Conservation (phyloP, 208 protist species). For the Kentomonas sorsogonicus region DNA sequence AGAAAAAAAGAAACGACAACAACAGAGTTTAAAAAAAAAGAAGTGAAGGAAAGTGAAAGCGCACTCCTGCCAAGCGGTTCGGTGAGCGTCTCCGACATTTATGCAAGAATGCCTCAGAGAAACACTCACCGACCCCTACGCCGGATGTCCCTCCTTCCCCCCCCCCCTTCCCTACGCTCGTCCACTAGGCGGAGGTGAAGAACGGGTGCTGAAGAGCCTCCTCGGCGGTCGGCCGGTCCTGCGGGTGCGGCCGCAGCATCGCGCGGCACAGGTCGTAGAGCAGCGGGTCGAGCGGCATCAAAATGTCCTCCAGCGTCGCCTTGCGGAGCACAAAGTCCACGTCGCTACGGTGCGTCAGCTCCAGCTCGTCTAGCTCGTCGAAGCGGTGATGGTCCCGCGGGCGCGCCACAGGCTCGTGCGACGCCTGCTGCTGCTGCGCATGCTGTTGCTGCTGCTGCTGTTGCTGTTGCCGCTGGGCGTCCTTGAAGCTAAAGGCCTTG, state of each 20-base stretch:
- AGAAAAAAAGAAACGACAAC: not conserved
- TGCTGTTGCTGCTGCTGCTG: conserved; percentile 11
- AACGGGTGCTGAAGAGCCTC: conserved; percentile 86
- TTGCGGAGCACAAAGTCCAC: conserved; percentile 45
- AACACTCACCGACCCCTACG: not conserved
- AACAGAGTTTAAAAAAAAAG: not conserved
- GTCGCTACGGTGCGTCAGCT: conserved; percentile 29
- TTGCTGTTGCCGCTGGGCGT: conserved; percentile 3
- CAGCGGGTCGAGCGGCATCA: conserved; percentile 40
- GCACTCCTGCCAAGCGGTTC: not conserved
- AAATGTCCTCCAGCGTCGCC: conserved; percentile 52
- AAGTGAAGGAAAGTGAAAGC: conserved; percentile 2
- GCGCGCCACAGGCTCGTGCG: conserved; percentile 5
- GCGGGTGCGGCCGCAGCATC: conserved; percentile 81
- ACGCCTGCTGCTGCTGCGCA: conserved; percentile 17
- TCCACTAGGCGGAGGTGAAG: conserved; percentile 29
- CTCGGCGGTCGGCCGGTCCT: conserved; percentile 35
- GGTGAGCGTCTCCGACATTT: not conserved
- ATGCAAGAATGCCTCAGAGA: not conserved
- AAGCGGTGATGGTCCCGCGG: conserved; percentile 12
- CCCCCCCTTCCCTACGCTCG: conserved; percentile 1
- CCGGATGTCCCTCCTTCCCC: not conserved
- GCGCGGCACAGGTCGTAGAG: conserved; percentile 51
- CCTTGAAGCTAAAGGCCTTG: no score
- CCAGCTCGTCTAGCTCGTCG: conserved; percentile 23